Percentiles rank a stretch among this genome's conserved stretches.
Conservation (phyloP, 1,284 basidiomycete species). For the Coriolopsis trogii region DNA sequence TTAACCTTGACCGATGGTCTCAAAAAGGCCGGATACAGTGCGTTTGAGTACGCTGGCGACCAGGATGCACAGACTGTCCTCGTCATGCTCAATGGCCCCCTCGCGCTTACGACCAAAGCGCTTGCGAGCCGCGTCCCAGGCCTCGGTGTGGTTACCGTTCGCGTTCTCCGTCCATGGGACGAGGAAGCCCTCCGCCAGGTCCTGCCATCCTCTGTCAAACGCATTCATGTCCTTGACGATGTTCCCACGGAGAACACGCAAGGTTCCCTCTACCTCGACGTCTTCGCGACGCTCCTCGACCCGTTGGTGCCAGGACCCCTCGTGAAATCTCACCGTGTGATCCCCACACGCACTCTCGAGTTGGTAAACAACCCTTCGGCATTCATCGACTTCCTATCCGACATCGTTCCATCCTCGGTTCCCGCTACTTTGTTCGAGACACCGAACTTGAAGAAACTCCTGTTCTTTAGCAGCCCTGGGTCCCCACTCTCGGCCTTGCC, state of each 20-base stretch:
- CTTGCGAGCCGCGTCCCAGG: slow-evolving; percentile 48
- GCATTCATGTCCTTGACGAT: slow-evolving; percentile 75
- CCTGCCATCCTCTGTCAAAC: slow-evolving; percentile 59
- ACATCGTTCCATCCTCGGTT: slow-evolving; percentile 24
- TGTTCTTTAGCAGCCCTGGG: slow-evolving; percentile 65
- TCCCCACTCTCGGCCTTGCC: slow-evolving; percentile 57
- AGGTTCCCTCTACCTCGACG: slow-evolving; percentile 72
- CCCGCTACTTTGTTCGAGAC: slow-evolving; percentile 26
- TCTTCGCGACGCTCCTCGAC: slow-evolving; percentile 63
- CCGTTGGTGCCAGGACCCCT: slow-evolving; percentile 40
- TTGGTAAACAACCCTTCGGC: slow-evolving; percentile 49
- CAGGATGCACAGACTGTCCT: slow-evolving; percentile 57
- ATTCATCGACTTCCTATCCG: slow-evolving; percentile 49
- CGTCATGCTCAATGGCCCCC: slow-evolving; percentile 70
- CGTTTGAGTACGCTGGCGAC: slow-evolving; percentile 74
- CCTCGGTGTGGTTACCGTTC: slow-evolving; percentile 68
- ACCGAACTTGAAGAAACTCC: slow-evolving; percentile 51
- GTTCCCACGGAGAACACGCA: slow-evolving; percentile 64
- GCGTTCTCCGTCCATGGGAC: slow-evolving; percentile 79
- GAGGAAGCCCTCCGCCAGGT: slow-evolving; percentile 57
- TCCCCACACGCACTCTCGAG: slow-evolving; percentile 55
- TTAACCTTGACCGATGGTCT: slow-evolving; percentile 50
- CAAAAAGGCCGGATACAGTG: slow-evolving; percentile 55
- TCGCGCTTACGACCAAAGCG: slow-evolving; percentile 60
- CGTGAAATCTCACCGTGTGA: slow-evolving; percentile 61